These are phyloP conservation scores for Aspergillus calidoustus DNA, from an alignment of 2,329 filamentous ascomycete genomes.

Conservation along the genomic window DNA sequence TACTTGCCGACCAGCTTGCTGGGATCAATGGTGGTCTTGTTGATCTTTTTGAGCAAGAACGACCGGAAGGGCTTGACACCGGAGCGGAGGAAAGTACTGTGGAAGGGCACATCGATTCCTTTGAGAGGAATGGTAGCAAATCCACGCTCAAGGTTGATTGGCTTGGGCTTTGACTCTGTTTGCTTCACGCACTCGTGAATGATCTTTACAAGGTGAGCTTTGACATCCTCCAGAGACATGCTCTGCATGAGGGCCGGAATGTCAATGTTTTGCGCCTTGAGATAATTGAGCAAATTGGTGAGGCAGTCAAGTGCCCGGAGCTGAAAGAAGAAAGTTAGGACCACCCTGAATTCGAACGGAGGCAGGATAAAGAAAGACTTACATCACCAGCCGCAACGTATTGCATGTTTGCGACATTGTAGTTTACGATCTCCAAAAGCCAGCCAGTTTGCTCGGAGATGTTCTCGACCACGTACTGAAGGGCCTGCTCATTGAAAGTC, in stretches of 20 bases:
- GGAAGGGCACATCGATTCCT: constrained; percentile 98
- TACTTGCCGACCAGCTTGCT: constrained; percentile 98
- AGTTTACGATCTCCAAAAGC: constrained; percentile 99
- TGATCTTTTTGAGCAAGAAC: constrained; percentile 99
- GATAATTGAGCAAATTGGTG: constrained; percentile 85
- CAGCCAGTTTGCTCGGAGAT: constrained; percentile 92
- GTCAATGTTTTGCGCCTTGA: constrained; percentile 97
- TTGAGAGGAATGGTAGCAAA: constrained; percentile 96
- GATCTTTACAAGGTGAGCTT: constrained; percentile 85
- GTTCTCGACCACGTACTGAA: constrained; percentile 96
- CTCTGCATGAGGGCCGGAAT: constrained; percentile 90
- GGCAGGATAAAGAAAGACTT: constrained; percentile 33
- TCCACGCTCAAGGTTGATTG: constrained; percentile 87
- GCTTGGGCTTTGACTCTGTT: constrained; percentile 85
- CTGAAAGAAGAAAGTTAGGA: constrained; percentile 34
- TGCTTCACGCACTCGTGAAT: constrained; percentile 86
- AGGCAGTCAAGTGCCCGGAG: constrained; percentile 68
- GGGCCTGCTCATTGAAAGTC: constrained; percentile 96
- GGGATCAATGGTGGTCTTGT: constrained; percentile 98
- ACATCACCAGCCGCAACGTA: constrained; percentile 70
- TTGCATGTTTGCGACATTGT: constrained; percentile 74
- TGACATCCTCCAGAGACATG: constrained; percentile 86
- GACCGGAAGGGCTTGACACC: constrained; percentile 99
- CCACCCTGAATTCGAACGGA: neutral
- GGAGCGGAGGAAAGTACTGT: constrained; percentile 95